Percentiles rank a stretch among this genome's conserved stretches.
phyloP scores from a whole-genome alignment of 2,329 filamentous ascomycete species.

The Harringtonia lauricola region DNA sequence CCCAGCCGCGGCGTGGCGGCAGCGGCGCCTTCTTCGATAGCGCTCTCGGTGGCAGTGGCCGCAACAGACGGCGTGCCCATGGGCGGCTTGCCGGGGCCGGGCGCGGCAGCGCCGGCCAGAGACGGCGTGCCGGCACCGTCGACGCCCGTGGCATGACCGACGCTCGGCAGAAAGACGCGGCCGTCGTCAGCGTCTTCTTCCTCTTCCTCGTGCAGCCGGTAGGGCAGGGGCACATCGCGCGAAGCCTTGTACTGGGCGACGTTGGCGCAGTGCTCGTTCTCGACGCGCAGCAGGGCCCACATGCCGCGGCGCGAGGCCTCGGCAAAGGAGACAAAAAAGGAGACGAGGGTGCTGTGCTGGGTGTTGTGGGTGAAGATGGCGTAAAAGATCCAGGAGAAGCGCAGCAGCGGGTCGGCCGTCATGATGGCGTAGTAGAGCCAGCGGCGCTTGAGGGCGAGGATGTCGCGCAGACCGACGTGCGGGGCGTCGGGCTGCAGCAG shows the following conservation, averaged over 20 bases:
- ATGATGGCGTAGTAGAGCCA: constrained; percentile 87
- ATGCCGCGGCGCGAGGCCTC: constrained; percentile 80
- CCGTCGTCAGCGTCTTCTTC: too few species aligned
- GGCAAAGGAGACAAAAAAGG: constrained; percentile 66
- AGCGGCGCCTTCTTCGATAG: constrained; percentile 11
- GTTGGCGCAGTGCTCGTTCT: constrained; percentile 95
- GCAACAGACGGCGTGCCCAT: too few species aligned
- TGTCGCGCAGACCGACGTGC: constrained; percentile 60
- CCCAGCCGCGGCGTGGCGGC: constrained; percentile 9
- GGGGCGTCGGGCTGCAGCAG: constrained; percentile 68
- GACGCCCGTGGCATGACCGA: constrained; percentile 11
- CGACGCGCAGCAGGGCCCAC: constrained; percentile 88
- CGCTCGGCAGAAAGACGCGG: too few species aligned
- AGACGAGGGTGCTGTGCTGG: constrained; percentile 74
- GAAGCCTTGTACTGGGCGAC: constrained; percentile 84
- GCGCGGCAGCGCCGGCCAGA: too few species aligned
- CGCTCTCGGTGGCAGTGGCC: background rate
- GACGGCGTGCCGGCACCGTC: constrained; percentile 2
- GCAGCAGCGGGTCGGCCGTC: constrained; percentile 68
- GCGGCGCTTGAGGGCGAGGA: constrained; percentile 63
- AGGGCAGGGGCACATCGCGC: constrained; percentile 78
- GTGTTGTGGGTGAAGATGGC: constrained; percentile 68
- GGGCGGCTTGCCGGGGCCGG: too few species aligned
- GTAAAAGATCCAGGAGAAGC: constrained; percentile 93
- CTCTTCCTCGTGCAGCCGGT: constrained; percentile 45